Conservation (phyloP, 2,329 filamentous ascomycete genomes). For the Diaporthe citrichinensis region DNA sequence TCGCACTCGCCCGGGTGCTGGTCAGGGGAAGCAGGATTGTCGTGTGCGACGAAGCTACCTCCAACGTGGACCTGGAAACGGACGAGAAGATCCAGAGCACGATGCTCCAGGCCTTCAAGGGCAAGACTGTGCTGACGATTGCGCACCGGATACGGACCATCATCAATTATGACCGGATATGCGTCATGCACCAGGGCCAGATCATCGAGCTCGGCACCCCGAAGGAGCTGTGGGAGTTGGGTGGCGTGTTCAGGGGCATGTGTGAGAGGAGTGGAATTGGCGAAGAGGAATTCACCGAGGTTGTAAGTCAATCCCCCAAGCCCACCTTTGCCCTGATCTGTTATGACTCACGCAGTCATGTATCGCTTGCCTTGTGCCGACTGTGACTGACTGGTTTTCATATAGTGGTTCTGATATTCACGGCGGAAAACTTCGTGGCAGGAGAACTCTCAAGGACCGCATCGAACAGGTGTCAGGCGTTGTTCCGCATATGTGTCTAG, state of each 20-base stretch:
- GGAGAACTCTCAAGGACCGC: background rate
- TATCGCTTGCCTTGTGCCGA: background rate
- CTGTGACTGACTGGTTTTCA: background rate
- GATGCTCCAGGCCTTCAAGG: constrained; percentile 62
- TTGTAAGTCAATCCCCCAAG: background rate
- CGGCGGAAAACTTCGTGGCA: background rate
- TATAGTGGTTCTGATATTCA: constrained; percentile 15
- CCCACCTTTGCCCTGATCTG: background rate
- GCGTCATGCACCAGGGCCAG: constrained; percentile 79
- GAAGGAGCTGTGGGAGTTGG: constrained; percentile 63
- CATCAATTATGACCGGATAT: constrained; percentile 79
- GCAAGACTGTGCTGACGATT: constrained; percentile 23
- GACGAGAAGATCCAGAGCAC: constrained; percentile 83
- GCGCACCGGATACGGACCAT: constrained; percentile 68
- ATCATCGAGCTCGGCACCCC: constrained; percentile 78
- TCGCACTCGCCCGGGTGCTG: constrained; percentile 79
- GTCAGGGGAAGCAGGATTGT: constrained; percentile 79
- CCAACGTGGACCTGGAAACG: constrained; percentile 81
- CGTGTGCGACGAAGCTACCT: constrained; percentile 84
- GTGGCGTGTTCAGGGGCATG: constrained; percentile 89
- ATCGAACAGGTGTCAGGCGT: constrained; percentile 4
- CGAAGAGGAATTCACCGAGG: constrained; percentile 56
- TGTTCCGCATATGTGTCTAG: background rate
- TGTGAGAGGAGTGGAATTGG: constrained; percentile 87
- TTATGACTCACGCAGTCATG: background rate